phyloP scores from a whole-genome alignment of 768 basidiomycete species.

The Epithele typhae region DNA sequence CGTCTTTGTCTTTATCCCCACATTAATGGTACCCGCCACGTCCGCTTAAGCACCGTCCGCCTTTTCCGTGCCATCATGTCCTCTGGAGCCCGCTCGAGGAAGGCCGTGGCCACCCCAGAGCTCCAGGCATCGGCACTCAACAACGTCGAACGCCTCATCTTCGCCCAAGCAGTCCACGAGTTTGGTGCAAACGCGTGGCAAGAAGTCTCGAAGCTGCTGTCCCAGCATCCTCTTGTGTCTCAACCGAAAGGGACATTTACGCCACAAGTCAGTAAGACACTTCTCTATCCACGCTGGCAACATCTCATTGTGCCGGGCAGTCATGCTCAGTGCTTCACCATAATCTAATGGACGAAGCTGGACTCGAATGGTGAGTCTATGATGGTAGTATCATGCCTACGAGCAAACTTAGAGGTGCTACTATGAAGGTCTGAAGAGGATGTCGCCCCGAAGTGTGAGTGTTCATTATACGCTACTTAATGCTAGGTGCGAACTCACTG shows the following conservation, averaged over 20 bases:
- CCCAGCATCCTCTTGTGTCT: conserved; percentile 64
- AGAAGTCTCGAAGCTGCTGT: conserved; percentile 58
- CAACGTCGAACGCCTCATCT: conserved; percentile 68
- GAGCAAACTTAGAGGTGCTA: too few species aligned
- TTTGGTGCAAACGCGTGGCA: conserved; percentile 69
- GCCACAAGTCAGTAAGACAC: conserved; percentile 45
- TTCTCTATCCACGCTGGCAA: conserved; percentile 3
- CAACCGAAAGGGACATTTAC: conserved; percentile 66
- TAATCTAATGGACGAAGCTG: conserved; percentile 64
- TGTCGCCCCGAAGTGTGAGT: conserved; percentile 46
- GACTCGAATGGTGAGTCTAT: conserved; percentile 52
- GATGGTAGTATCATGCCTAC: too few species aligned
- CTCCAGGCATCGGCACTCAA: conserved; percentile 18
- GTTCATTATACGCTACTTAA: neutral
- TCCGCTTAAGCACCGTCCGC: too few species aligned
- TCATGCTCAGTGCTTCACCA: conserved; percentile 66
- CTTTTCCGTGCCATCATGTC: conserved; percentile 5
- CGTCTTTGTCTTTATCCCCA: too few species aligned
- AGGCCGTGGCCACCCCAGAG: conserved; percentile 8
- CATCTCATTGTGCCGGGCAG: conserved; percentile 33
- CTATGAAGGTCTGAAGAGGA: conserved; percentile 43
- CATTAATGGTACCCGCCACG: too few species aligned
- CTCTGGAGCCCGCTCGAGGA: conserved; percentile 8
- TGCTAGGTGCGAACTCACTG: conserved; percentile 5
- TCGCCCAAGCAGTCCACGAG: conserved; percentile 86